These are phyloP conservation scores for Cryphonectria parasitica DNA, from an alignment of 2,329 filamentous ascomycete species.

Conservation along the genomic window DNA sequence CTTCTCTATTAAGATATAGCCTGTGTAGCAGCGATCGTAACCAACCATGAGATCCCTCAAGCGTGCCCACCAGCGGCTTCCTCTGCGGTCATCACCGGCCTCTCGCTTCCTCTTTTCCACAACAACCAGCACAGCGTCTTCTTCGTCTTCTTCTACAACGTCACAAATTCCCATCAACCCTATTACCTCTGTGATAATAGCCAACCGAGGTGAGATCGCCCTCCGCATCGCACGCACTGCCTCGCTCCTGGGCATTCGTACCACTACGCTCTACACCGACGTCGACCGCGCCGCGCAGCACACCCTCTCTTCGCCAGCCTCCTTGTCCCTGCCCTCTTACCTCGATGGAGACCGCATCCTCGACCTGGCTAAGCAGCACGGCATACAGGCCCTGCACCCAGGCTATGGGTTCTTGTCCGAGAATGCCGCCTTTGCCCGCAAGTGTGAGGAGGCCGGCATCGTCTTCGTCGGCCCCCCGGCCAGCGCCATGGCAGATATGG, in stretches of 20 bases:
- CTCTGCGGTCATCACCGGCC: slow-evolving; percentile 33
- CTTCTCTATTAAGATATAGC: neutral
- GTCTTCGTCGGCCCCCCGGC: slow-evolving; percentile 93
- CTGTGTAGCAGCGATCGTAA: neutral
- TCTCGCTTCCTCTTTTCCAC: slow-evolving; percentile 37
- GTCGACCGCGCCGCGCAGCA: slow-evolving; percentile 88
- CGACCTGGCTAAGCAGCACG: slow-evolving; percentile 79
- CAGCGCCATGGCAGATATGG: slow-evolving; percentile 84
- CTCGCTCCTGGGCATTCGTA: slow-evolving; percentile 83
- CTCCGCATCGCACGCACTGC: slow-evolving; percentile 91
- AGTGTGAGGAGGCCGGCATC: slow-evolving; percentile 86
- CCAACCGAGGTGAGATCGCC: slow-evolving; percentile 96
- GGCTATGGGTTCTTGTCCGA: slow-evolving; percentile 96
- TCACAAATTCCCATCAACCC: slow-evolving; percentile 47
- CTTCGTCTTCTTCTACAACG: slow-evolving; percentile 40
- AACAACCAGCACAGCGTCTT: slow-evolving; percentile 34
- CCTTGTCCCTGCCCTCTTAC: slow-evolving; percentile 85
- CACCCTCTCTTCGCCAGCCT: slow-evolving; percentile 80
- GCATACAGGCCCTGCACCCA: slow-evolving; percentile 90
- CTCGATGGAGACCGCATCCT: slow-evolving; percentile 95
- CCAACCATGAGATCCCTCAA: slow-evolving; percentile 58
- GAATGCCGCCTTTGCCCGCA: slow-evolving; percentile 86
- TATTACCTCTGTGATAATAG: slow-evolving; percentile 85
- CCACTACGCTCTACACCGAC: slow-evolving; percentile 93
- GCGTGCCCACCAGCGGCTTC: slow-evolving; percentile 53